These are phyloP conservation scores for Ophiocordyceps sinensis DNA, from an alignment of 2,329 filamentous ascomycete genomes.

Conservation along the genomic window DNA sequence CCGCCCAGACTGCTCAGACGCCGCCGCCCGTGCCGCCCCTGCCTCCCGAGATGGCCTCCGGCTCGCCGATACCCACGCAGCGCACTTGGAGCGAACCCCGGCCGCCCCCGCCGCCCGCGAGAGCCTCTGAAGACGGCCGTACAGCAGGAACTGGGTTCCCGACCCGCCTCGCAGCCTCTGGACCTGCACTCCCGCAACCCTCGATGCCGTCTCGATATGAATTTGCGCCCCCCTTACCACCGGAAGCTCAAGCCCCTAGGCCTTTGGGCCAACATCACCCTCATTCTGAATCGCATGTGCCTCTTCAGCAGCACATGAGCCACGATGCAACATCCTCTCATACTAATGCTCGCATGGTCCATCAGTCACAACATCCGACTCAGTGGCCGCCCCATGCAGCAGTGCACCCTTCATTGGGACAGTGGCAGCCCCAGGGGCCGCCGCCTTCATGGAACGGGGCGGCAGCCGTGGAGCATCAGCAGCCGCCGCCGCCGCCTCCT, in stretches of 20 bases:
- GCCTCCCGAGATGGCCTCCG: slow-evolving; percentile 45
- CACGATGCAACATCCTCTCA: background rate
- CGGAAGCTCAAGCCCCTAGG: slow-evolving; percentile 10
- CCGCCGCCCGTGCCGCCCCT: slow-evolving; percentile 60
- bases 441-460: slow-evolving; percentile 5
- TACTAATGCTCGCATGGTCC: background rate
- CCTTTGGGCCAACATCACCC: slow-evolving; percentile 3
- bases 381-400: slow-evolving; percentile 1
- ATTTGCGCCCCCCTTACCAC: slow-evolving; percentile 30
- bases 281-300: slow-evolving; percentile 5
- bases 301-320: slow-evolving; percentile 3
- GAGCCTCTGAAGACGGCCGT: slow-evolving; percentile 15
- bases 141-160: slow-evolving; percentile 11
- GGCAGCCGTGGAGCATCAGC: background rate
- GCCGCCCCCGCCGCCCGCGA: slow-evolving; percentile 39
- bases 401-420: slow-evolving; percentile 8
- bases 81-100: slow-evolving; percentile 20
- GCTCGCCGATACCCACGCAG: slow-evolving; percentile 19
- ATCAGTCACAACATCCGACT: slow-evolving; percentile 1
- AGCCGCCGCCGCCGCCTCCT: background rate
- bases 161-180: slow-evolving; percentile 10
- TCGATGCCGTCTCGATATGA: slow-evolving; percentile 27
- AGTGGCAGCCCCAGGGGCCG: slow-evolving; percentile 6
- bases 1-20: slow-evolving; percentile 16
- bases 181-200: slow-evolving; percentile 4